phyloP scores from a whole-genome alignment of 768 basidiomycete genomes.

The Boletus subparvulus region DNA sequence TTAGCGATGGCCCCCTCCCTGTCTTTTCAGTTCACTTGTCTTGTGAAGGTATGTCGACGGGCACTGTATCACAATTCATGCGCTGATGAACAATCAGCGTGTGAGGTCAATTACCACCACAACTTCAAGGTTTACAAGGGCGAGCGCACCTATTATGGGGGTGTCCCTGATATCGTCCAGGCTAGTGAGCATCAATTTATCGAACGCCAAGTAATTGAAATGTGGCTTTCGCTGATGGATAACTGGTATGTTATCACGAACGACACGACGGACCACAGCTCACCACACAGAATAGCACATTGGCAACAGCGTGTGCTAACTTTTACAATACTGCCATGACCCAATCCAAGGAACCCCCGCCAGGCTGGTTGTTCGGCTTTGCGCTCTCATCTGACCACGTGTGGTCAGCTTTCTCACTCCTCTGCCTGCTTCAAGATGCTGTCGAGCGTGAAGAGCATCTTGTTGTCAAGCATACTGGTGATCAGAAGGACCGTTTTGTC shows the following conservation, averaged over 20 bases:
- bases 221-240: not conserved
- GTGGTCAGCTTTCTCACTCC: not conserved
- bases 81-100: too few species aligned
- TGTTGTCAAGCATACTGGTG: not conserved
- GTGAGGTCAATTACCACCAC: conserved; percentile 1
- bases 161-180: not conserved
- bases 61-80: too few species aligned
- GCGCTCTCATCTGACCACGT: not conserved
- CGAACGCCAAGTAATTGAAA: not conserved
- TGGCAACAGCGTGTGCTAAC: not conserved
- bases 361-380: not conserved
- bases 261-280: too few species aligned
- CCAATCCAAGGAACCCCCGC: not conserved
- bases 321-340: not conserved
- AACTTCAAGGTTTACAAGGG: conserved; percentile 2
- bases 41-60: too few species aligned
- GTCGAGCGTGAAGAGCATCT: not conserved
- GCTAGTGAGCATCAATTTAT: not conserved
- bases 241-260: not conserved
- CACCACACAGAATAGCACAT: too few species aligned
- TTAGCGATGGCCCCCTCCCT: too few species aligned
- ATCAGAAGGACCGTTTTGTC: not conserved
- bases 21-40: too few species aligned
- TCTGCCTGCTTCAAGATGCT: conserved; percentile 7
- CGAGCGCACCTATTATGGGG: not conserved